Conservation (phyloP, 495 filamentous ascomycete species). For the Xanthoparmelia taractica region DNA sequence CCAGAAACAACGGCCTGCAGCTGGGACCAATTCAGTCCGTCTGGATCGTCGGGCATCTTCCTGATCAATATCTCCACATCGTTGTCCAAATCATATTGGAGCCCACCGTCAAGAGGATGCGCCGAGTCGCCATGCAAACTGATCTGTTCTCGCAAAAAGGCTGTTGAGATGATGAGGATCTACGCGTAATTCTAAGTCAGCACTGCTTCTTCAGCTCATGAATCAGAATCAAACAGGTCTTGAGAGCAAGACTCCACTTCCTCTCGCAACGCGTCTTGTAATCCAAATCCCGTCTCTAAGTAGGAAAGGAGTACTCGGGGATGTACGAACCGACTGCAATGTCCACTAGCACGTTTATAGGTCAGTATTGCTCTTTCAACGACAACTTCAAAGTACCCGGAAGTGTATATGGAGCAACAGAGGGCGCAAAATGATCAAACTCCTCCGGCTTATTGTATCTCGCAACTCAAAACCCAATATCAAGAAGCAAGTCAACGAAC, state of each 20-base stretch:
- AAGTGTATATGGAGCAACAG: not conserved
- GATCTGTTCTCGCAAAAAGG: conserved; percentile 1
- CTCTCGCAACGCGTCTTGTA: no score
- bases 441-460: not conserved
- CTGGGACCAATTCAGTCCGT: not conserved
- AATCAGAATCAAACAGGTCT: no score
- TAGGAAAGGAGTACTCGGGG: no score
- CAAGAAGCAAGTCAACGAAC: not conserved
- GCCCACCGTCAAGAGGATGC: not conserved
- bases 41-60: not conserved
- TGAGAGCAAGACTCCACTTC: no score
- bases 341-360: no score
- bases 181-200: no score
- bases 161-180: not conserved
- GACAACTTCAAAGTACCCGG: not conserved
- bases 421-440: not conserved
- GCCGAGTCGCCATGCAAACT: not conserved
- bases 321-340: no score
- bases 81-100: not conserved
- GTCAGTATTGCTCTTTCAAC: no score
- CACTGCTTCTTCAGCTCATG: no score
- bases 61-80: not conserved
- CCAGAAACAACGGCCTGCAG: not conserved
- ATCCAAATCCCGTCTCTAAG: no score
- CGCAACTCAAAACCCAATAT: not conserved